Base-by-base conservation (phyloP, 345 rosid species). In the Eucalyptus erythrocorys region DNA sequence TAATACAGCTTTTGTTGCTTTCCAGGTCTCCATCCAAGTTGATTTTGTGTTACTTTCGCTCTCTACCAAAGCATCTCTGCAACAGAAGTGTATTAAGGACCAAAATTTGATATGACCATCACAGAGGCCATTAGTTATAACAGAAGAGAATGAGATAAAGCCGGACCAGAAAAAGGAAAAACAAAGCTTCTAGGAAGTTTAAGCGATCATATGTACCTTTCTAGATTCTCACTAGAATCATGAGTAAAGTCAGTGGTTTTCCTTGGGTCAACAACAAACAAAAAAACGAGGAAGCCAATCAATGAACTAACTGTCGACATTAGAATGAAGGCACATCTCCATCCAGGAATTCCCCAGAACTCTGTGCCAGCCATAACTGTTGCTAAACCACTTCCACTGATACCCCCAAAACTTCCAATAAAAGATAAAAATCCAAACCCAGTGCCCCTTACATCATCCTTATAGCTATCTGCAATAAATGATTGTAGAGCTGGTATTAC, bases 401-500 rank as follows among this genome's bases (percentile, higher is more conserved):
- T 95, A 85, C 99, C 99, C 87, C 99, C 99, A 47, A 96, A 85
- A 2, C 94, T 91, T 71, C 99, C 99, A 87, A 98, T 92, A 82
- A 98, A 96, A 91, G 89, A 95, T 76, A 96, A 88, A 93, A 98
- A 59, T 76, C 99, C 99, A 40, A 98, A 98, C 66, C 99, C 99
- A 34, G 98, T 92, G 34, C 99, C 99, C 89, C 99, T 94, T 14
- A 93, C 95, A 81, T 93, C 94, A 90, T 96, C 99, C 87, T 64
- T 93, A 68, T 97, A 98, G 89, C 99, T 96, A 93, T 98, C 99
- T 34, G 99, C 99, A 26, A 98, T 96, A 48, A 96, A 98, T 45
- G 99, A 98, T 85, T 98, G 99, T 45, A 98, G 94, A 21, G 99
- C 99, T 5, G 99, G 99, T 91, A 98, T 98, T 11, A 98, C 99